Percentiles rank a stretch among this genome's conserved stretches.
These are phyloP conservation scores for Backusella liffmaniae DNA, from an alignment of 192 early-diverging fungal genomes.

Conservation along the genomic window DNA sequence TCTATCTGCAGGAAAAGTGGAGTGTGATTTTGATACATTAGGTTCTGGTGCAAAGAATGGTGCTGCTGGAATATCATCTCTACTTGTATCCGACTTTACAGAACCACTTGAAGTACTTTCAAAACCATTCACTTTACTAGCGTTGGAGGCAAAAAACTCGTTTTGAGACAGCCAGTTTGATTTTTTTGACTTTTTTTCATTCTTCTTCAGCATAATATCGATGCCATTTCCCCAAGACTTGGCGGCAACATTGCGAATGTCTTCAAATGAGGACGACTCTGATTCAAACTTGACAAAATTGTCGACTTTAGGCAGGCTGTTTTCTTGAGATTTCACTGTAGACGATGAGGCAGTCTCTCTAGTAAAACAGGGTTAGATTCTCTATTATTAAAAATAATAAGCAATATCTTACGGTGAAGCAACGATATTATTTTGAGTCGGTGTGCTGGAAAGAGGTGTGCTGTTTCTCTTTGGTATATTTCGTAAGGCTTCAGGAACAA, in stretches of 20 bases:
- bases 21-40: neutral
- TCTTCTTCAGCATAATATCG: neutral
- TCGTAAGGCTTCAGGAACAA: neutral
- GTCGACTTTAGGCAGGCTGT: neutral
- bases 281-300: neutral
- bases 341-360: neutral
- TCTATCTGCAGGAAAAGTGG: neutral
- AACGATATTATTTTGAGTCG: neutral
- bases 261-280: neutral
- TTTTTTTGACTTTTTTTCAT: neutral
- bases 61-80: neutral
- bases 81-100: neutral
- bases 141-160: neutral
- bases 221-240: constrained; percentile 5
- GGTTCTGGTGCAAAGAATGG: neutral
- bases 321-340: neutral
- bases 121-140: neutral
- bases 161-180: constrained; percentile 6
- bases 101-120: neutral
- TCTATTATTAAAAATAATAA: neutral
- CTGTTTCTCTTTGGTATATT: neutral
- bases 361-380: neutral
- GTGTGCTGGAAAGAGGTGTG: neutral
- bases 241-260: neutral
- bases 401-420: neutral